Evolutionary conservation across 129 eudicot genomes (phyloP).

Genomic region (Apium graveolens): DNA sequence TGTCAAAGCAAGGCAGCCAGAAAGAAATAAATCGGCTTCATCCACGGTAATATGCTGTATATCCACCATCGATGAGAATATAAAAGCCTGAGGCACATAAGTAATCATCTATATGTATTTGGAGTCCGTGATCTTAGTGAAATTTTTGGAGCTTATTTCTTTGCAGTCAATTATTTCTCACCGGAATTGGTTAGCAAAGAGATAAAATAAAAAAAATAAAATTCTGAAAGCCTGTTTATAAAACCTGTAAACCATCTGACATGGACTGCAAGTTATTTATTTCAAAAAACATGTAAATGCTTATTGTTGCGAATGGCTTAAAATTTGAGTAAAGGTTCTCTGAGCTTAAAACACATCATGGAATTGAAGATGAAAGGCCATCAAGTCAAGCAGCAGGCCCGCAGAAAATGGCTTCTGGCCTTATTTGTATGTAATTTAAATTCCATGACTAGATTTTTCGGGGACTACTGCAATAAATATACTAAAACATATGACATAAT

Average conservation of each 20-base stretch:
- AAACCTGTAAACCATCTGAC: not conserved
- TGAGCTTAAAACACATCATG: constrained; percentile 72
- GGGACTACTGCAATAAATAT: not conserved
- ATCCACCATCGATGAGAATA: not conserved
- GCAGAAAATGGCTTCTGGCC: constrained; percentile 76
- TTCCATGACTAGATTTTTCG: not conserved
- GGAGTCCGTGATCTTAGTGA: not conserved
- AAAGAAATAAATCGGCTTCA: constrained; percentile 65
- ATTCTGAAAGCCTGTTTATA: not conserved
- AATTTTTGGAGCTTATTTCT: not conserved
- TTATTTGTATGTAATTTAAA: constrained; percentile 34
- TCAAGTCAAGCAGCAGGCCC: constrained; percentile 64
- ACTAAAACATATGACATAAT: not conserved
- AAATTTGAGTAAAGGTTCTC: constrained; percentile 38
- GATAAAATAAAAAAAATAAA: too few species aligned
- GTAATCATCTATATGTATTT: not conserved
- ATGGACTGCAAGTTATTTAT: not conserved
- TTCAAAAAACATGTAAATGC: not conserved
- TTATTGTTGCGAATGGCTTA: not conserved
- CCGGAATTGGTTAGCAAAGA: not conserved
- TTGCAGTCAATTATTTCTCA: not conserved
- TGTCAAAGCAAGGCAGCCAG: constrained; percentile 58
- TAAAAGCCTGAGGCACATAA: not conserved
- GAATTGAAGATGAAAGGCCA: constrained; percentile 76
- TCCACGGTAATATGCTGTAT: constrained; percentile 51